Evolutionary conservation across 164 flowering plant species (phyloP), one percentile per base, ranked within the genome.

Genomic region (Cinnamomum micranthum): DNA sequence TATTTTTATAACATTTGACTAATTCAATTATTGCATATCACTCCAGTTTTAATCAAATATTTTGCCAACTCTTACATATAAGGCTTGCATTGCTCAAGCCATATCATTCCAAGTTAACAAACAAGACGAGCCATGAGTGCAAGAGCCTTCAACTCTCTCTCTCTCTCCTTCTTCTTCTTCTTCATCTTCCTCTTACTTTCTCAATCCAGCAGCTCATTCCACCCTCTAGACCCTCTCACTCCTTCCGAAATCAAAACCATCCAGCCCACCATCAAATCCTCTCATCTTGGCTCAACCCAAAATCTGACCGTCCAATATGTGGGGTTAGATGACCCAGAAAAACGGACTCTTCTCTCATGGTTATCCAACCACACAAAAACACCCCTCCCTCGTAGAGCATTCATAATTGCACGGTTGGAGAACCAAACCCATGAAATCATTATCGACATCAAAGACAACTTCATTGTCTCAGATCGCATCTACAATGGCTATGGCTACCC

Each of bases 141-240:
- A 24, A 35, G 47, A 35, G 23, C 31, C 67, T 7, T 24, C 33
- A 64, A 23, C 2, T 22, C 27, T 25, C 67, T 64, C 27, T n/a
- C n/a, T n/a, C n/a, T n/a, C n/a, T n/a, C n/a, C n/a, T n/a, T n/a
- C n/a, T 22, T 4, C 33, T 31, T 25, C 33, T 9, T 64, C 67
- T 31, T 25, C 67, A 22, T 64, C 67, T 64, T 23, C 67, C 11
- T 64, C 67, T 24, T 64, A 10, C 5, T 24, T 22, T 10, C 67
- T 25, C 6, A n/a, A 23, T 60, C 24, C 67, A 59, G 22, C 15
- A 24, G 63, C 65, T 55, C 23, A 71, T 12, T 41, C 33, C 90
- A 87, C 74, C 88, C 89, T 1, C 78, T 88, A 17, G 91, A 88
- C 75, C 83, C 90, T 78, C 83, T 87, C 15, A 81, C 70, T 22